Percentiles rank a stretch among this genome's conserved stretches.
Evolutionary conservation across 2,329 filamentous ascomycete species (phyloP).

Genomic region (Zymoseptoria ardabiliae): DNA sequence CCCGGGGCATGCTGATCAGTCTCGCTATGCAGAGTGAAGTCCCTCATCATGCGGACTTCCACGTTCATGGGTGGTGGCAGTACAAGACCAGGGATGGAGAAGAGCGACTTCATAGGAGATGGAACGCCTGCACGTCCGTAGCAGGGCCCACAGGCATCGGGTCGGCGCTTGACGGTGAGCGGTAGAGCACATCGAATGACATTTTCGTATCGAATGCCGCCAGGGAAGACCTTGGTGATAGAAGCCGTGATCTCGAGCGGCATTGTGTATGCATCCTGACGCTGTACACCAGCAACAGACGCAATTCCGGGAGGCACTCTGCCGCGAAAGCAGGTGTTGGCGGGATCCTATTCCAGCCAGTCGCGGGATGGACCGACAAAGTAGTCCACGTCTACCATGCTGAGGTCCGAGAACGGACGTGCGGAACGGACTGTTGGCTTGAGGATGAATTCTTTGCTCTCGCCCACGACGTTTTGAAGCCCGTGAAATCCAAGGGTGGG

Average conservation of each 20-base stretch:
- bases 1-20: neutral
- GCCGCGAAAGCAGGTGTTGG: conserved; percentile 12
- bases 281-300: conserved; percentile 11
- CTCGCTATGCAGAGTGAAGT: neutral
- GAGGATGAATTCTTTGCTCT: conserved; percentile 12
- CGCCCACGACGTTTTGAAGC: conserved; percentile 17
- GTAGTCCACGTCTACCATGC: conserved; percentile 10
- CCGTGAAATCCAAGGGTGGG: conserved; percentile 15
- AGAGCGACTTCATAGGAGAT: conserved; percentile 6
- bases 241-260: conserved; percentile 15
- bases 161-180: conserved; percentile 18
- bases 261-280: conserved; percentile 20
- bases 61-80: neutral
- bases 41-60: conserved; percentile 6
- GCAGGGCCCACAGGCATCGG: conserved; percentile 12
- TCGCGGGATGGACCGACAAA: conserved; percentile 9
- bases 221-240: conserved; percentile 13
- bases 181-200: conserved; percentile 18
- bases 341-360: conserved; percentile 17
- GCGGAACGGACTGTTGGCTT: conserved; percentile 6
- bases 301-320: conserved; percentile 13
- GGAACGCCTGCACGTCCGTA: conserved; percentile 1
- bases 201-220: conserved; percentile 15
- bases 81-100: neutral
- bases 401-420: conserved; percentile 6